Conservation (phyloP, 169 alveolate genomes). For the Neospora caninum region DNA sequence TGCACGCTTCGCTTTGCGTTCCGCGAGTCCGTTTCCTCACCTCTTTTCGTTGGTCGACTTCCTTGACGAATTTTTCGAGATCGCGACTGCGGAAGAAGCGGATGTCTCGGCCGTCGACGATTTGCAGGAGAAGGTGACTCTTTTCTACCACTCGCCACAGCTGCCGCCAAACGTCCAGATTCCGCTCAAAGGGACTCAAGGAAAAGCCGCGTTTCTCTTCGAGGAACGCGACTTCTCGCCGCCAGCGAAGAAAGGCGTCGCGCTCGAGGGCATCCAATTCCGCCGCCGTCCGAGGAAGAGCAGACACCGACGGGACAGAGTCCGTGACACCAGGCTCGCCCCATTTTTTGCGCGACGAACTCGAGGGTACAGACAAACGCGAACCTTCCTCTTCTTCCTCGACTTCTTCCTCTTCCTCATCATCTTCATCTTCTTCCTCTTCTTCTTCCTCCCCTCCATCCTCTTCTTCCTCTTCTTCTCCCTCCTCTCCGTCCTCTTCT, state of each 20-base stretch:
- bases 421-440: neutral
- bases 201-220: slow-evolving; percentile 44
- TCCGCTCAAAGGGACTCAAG: slow-evolving; percentile 98
- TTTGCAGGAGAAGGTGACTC: slow-evolving; percentile 93
- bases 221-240: slow-evolving; percentile 55
- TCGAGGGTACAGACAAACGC: neutral
- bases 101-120: slow-evolving; percentile 98
- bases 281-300: slow-evolving; percentile 32
- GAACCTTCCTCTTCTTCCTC: neutral
- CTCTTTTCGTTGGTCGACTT: slow-evolving; percentile 54
- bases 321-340: neutral
- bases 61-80: slow-evolving; percentile 86
- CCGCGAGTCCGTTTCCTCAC: neutral
- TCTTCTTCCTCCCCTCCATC: neutral
- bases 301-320: neutral
- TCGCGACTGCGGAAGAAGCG: slow-evolving; percentile 91
- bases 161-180: slow-evolving; percentile 98
- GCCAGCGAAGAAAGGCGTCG: slow-evolving; percentile 69
- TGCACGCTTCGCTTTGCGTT: no score
- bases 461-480: neutral
- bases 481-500: neutral
- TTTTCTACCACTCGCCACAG: slow-evolving; percentile 98
- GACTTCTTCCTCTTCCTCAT: neutral
- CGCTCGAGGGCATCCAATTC: slow-evolving; percentile 55
- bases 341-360: neutral